A percentile compares a stretch with the other conserved stretches of the same genome.
phyloP scores from a whole-genome alignment of 768 basidiomycete species.

The Rhizopogon sp. region DNA sequence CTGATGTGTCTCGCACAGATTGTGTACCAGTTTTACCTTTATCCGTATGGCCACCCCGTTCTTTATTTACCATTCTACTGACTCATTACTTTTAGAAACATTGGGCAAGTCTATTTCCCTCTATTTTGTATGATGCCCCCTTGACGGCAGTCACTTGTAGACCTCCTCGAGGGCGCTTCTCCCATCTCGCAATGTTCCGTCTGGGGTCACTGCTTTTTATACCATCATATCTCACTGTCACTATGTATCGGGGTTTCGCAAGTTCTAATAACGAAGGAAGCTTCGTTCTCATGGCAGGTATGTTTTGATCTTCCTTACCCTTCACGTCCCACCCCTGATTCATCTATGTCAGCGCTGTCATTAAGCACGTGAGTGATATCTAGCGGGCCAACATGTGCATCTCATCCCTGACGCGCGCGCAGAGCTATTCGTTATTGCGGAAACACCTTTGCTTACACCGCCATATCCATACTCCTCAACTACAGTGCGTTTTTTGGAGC shows the following conservation, averaged over 20 bases:
- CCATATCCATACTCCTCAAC: slow-evolving; percentile 83
- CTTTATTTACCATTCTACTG: neutral
- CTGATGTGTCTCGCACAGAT: slow-evolving; percentile 95
- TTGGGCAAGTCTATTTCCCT: slow-evolving; percentile 40
- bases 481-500: slow-evolving; percentile 51
- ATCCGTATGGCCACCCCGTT: slow-evolving; percentile 54
- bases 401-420: neutral
- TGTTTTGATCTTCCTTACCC: slow-evolving; percentile 22
- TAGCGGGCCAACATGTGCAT: neutral
- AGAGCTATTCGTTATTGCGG: slow-evolving; percentile 89
- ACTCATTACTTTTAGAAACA: slow-evolving; percentile 40
- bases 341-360: slow-evolving; percentile 47
- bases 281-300: slow-evolving; percentile 76
- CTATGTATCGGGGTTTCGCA: slow-evolving; percentile 69
- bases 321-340: neutral
- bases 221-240: slow-evolving; percentile 81
- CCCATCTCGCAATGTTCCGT: slow-evolving; percentile 87
- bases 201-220: slow-evolving; percentile 83
- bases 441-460: slow-evolving; percentile 84
- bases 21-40: slow-evolving; percentile 85
- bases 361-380: slow-evolving; percentile 68
- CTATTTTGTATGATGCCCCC: neutral
- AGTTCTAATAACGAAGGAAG: slow-evolving; percentile 67
- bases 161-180: slow-evolving; percentile 78
- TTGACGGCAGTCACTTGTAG: slow-evolving; percentile 30